Percentiles rank a stretch among this genome's conserved stretches.
Evolutionary conservation across 2,329 filamentous ascomycete genomes (phyloP).

Genomic region (Harringtonia lauricola): DNA sequence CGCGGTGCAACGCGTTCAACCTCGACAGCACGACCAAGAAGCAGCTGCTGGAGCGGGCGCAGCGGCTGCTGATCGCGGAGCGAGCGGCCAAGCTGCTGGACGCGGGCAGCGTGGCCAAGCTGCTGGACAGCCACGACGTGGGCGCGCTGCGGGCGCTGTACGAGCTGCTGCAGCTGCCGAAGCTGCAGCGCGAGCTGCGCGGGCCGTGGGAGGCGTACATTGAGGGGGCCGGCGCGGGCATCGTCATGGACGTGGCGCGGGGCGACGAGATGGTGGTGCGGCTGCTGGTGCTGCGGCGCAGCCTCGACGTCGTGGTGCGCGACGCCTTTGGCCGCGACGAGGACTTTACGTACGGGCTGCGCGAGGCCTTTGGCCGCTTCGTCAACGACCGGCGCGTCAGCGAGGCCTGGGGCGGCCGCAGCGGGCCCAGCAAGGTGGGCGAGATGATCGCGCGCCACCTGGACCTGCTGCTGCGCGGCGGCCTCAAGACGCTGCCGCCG

Average conservation of each 20-base stretch:
- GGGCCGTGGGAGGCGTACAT: conserved; percentile 73
- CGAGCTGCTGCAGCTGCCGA: conserved; percentile 59
- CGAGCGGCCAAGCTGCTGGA: conserved; percentile 58
- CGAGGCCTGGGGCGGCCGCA: conserved; percentile 65
- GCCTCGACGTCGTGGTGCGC: conserved; percentile 65
- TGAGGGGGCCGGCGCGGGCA: conserved; percentile 57
- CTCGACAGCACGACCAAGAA: conserved; percentile 76
- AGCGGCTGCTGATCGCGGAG: conserved; percentile 58
- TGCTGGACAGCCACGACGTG: conserved; percentile 61
- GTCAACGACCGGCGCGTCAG: conserved; percentile 74
- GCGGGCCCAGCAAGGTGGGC: conserved; percentile 75
- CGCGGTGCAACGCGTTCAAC: conserved; percentile 68
- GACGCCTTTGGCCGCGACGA: conserved; percentile 69
- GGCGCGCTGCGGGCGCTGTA: conserved; percentile 68
- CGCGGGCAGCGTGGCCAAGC: conserved; percentile 53
- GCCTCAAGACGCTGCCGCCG: conserved; percentile 70
- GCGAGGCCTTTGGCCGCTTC: conserved; percentile 78
- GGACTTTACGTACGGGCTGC: conserved; percentile 64
- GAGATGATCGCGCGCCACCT: conserved; percentile 99
- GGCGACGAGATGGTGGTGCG: conserved; percentile 79
- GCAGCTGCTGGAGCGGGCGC: conserved; percentile 61
- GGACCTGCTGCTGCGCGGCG: conserved; percentile 77
- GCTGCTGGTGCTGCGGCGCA: conserved; percentile 68
- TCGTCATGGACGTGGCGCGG: conserved; percentile 70
- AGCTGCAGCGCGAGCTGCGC: conserved; percentile 59